A percentile compares a stretch with the other conserved stretches of the same genome.
These are phyloP conservation scores for Hanseniaspora clermontiae DNA, from an alignment of 805 yeast species.

Conservation along the genomic window DNA sequence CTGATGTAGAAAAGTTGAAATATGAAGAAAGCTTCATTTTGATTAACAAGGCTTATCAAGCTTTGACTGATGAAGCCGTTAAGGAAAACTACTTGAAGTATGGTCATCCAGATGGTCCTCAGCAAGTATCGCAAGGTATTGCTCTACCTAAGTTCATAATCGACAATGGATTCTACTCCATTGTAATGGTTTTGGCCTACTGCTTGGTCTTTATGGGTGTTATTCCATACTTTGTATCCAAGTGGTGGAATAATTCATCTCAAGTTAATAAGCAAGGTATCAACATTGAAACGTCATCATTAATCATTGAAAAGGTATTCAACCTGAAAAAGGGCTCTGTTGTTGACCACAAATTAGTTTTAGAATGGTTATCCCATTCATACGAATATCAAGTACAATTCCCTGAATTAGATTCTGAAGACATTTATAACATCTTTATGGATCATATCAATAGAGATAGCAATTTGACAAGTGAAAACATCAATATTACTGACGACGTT, in stretches of 20 bases:
- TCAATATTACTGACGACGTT: constrained; percentile 18
- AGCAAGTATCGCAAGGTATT: constrained; percentile 78
- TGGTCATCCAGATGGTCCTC: constrained; percentile 98
- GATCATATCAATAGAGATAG: constrained; percentile 47
- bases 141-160: constrained; percentile 87
- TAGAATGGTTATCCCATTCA: constrained; percentile 50
- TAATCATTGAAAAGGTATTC: constrained; percentile 56
- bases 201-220: constrained; percentile 61
- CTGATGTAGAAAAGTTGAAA: constrained; percentile 41
- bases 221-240: constrained; percentile 67
- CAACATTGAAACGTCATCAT: constrained; percentile 70
- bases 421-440: constrained; percentile 40
- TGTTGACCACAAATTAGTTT: constrained; percentile 44
- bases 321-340: constrained; percentile 60
- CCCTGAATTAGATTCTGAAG: constrained; percentile 32
- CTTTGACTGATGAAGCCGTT: constrained; percentile 79
- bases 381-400: constrained; percentile 44
- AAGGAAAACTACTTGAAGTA: constrained; percentile 70
- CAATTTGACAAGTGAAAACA: constrained; percentile 27
- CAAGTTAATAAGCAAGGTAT: constrained; percentile 71
- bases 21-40: constrained; percentile 68
- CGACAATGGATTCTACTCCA: constrained; percentile 62
- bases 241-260: constrained; percentile 83
- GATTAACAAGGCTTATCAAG: constrained; percentile 84
- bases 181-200: constrained; percentile 50